Percentiles rank a stretch among this genome's conserved stretches.
Evolutionary conservation across 805 yeast species (phyloP).

Genomic region (Kazachstania psychrophila): DNA sequence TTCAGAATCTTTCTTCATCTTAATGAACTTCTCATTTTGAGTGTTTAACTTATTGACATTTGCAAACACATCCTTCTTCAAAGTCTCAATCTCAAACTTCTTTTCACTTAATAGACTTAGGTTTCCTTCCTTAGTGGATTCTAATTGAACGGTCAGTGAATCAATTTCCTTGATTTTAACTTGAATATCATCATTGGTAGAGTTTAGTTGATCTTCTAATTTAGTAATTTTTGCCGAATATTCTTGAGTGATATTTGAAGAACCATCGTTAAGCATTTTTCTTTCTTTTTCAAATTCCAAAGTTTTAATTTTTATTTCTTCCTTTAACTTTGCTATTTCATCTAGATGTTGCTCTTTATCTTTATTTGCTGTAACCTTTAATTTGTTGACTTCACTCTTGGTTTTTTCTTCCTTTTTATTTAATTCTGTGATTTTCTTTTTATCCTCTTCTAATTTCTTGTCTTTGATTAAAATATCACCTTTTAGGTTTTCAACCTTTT

Average conservation of each 20-base stretch:
- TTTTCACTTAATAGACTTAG: neutral
- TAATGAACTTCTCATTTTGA: too few relatives aligned
- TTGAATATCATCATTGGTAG: conserved; percentile 5
- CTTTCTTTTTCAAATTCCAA: conserved; percentile 45
- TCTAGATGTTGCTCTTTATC: neutral
- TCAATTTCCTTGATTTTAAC: conserved; percentile 11
- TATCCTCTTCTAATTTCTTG: neutral
- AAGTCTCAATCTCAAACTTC: neutral
- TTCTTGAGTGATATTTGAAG: conserved; percentile 42
- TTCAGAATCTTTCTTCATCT: neutral
- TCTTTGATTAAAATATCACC: neutral
- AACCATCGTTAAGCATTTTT: conserved; percentile 37
- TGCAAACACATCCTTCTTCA: conserved; percentile 7
- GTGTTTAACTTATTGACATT: too few relatives aligned
- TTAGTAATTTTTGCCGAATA: conserved; percentile 38
- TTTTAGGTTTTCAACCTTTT: neutral
- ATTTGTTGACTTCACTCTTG: neutral
- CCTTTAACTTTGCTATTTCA: conserved; percentile 26
- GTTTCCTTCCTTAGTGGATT: neutral
- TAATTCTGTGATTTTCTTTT: neutral
- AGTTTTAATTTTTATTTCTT: conserved; percentile 31
- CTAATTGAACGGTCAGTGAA: conserved; percentile 4
- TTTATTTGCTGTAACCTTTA: neutral
- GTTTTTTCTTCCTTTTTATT: neutral
- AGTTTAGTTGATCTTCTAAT: conserved; percentile 31